Base-by-base conservation (phyloP, 139 green algal genomes). In the Micractinium conductrix region DNA sequence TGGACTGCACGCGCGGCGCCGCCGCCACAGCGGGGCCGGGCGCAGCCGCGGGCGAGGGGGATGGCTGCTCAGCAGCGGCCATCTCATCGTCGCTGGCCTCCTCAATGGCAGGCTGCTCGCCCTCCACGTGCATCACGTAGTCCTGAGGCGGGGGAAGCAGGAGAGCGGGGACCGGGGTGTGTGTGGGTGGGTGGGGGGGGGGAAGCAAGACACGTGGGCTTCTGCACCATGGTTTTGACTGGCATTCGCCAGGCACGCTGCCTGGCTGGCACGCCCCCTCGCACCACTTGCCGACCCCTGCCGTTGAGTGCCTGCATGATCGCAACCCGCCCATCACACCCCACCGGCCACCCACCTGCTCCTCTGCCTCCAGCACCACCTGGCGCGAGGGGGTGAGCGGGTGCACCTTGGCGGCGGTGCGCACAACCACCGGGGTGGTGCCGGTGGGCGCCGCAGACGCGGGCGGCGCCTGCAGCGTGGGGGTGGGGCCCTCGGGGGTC, bases 321-420 rank as follows among this genome's bases (percentile, higher is more conserved):
- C 37, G 22, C 38, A 73, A 17, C 19, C 21, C 7, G 30, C 53
- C 4, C 7, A 43, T 12, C 24, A 35, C 53, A 19, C 24, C 24
- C 33, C 8, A 2, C 50, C 4, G 1, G 22, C 12, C 4, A 7
- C n/a, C 42, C 62, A 74, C 78, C 62, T 83, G 58, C 42, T 74
- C 40, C 42, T 83, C 62, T 62, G 63, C 78, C 62, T 83, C 78
- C 78, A 83, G 78, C 78, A 83, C 78, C 44, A 83, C 65, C 78
- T 83, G 78, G 30, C 78, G 78, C 0, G 62, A 35, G 5, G 78
- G 78, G 19, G 78, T 83, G 38, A 75, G 78, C 62, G 78, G 78
- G 43, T 74, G 78, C 7, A n/a, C 60, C 62, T 65, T 43, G 35
- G 42, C 9, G 5, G 35, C 78, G 19, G 62, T 63, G 78, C 78